Conservation (phyloP, 2,329 filamentous ascomycete genomes). For the Camillea tinctor region DNA sequence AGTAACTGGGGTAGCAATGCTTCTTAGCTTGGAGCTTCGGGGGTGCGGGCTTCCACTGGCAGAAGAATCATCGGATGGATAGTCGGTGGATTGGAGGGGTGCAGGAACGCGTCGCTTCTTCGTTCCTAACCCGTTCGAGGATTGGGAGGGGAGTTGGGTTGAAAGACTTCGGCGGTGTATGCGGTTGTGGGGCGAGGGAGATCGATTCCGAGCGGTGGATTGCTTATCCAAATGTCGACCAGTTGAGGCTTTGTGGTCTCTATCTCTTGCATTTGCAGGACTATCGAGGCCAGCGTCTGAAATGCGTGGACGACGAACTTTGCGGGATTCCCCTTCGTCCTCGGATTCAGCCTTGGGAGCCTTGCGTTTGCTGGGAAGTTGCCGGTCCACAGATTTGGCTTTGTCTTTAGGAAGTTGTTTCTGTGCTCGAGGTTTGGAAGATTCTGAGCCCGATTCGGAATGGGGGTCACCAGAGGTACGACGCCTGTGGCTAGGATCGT, state of each 20-base stretch:
- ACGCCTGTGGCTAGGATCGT: conserved; percentile 36
- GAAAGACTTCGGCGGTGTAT: conserved; percentile 64
- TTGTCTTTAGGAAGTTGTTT: conserved; percentile 49
- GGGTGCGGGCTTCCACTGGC: conserved; percentile 59
- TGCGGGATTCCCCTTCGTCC: conserved; percentile 55
- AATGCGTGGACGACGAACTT: conserved; percentile 52
- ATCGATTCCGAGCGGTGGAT: conserved; percentile 41
- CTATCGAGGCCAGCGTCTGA: conserved; percentile 43
- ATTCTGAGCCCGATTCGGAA: conserved; percentile 58
- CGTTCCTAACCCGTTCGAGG: conserved; percentile 52
- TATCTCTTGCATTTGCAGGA: conserved; percentile 31
- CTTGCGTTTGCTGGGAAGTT: conserved; percentile 53
- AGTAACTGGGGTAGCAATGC: conserved; percentile 53
- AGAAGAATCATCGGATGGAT: conserved; percentile 67
- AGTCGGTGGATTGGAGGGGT: conserved; percentile 61
- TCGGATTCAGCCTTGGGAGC: conserved; percentile 55
- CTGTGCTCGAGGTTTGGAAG: conserved; percentile 42
- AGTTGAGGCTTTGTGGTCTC: conserved; percentile 33
- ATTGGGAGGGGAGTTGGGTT: conserved; percentile 57
- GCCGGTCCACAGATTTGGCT: conserved; percentile 46
- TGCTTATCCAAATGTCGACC: conserved; percentile 32
- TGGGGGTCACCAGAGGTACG: conserved; percentile 39
- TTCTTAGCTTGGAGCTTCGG: conserved; percentile 57
- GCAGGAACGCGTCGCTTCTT: conserved; percentile 64
- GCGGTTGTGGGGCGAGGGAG: conserved; percentile 58